A percentile compares a stretch with the other conserved stretches of the same genome.
phyloP scores from a whole-genome alignment of 1,284 basidiomycete species.

The Volvariella surrecta region DNA sequence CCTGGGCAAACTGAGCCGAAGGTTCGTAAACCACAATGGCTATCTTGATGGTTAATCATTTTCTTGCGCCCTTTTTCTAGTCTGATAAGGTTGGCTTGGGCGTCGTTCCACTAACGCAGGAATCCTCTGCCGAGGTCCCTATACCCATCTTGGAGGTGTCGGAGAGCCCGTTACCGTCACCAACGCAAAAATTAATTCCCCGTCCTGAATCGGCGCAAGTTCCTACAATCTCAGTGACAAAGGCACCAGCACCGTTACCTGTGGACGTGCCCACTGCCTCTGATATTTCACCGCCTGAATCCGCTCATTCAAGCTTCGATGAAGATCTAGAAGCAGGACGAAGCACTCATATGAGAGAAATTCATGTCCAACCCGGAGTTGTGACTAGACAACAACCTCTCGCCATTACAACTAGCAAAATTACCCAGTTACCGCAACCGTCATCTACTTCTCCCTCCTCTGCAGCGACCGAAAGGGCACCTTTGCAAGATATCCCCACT shows the following conservation, averaged over 20 bases:
- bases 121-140: conserved; percentile 35
- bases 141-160: conserved; percentile 40
- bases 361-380: no score
- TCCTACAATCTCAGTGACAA: conserved; percentile 56
- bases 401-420: no score
- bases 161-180: conserved; percentile 23
- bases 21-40: no score
- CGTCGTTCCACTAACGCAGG: conserved; percentile 28
- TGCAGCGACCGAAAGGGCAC: no score
- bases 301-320: conserved; percentile 33
- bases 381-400: no score
- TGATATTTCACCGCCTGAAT: conserved; percentile 47
- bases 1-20: no score
- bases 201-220: conserved; percentile 17
- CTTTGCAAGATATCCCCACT: background rate
- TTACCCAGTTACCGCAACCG: no score
- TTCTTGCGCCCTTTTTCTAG: conserved; percentile 14
- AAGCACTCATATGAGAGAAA: conserved; percentile 15
- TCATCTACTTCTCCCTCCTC: no score
- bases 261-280: conserved; percentile 54
- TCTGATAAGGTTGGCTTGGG: conserved; percentile 28
- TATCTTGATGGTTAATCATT: conserved; percentile 8
- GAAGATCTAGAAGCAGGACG: conserved; percentile 56
- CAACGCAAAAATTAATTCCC: conserved; percentile 12
- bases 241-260: conserved; percentile 58